These are phyloP conservation scores for Saccharomycopsis oosterbeekiorum DNA, from an alignment of 805 yeast species.

Conservation along the genomic window DNA sequence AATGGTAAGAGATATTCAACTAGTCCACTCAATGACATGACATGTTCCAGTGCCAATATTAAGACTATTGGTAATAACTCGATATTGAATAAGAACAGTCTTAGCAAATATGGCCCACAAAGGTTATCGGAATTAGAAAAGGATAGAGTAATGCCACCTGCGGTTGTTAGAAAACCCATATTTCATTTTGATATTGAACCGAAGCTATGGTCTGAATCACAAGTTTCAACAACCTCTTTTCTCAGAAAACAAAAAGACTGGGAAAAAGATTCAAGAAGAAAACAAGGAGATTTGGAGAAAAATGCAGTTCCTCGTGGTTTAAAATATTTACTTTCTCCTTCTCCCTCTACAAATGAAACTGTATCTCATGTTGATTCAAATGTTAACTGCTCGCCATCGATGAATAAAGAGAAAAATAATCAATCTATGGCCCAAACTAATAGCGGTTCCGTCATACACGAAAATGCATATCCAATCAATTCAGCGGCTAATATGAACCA, in stretches of 20 bases:
- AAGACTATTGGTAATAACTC: background rate
- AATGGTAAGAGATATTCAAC: background rate
- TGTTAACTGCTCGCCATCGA: background rate
- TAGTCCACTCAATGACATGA: background rate
- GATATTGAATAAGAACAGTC: background rate
- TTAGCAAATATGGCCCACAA: background rate
- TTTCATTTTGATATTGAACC: constrained; percentile 28
- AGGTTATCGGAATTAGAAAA: background rate
- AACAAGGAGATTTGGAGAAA: constrained; percentile 41
- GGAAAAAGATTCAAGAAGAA: constrained; percentile 38
- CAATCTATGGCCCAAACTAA: background rate
- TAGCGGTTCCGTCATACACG: background rate
- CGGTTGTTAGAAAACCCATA: constrained; percentile 38
- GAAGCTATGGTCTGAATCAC: constrained; percentile 19
- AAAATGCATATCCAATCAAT: background rate
- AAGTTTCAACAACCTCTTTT: constrained; percentile 23
- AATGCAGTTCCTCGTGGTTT: constrained; percentile 45
- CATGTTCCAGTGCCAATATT: background rate
- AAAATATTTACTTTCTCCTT: constrained; percentile 32
- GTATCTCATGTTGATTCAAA: constrained; percentile 2
- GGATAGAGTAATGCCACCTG: constrained; percentile 51
- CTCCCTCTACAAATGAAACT: background rate
- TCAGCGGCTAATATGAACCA: background rate
- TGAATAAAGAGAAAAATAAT: background rate
- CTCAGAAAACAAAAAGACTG: constrained; percentile 30